Base-by-base conservation (phyloP, 225 moss, liverwort and hornwort species). In the Straminergon stramineum region DNA sequence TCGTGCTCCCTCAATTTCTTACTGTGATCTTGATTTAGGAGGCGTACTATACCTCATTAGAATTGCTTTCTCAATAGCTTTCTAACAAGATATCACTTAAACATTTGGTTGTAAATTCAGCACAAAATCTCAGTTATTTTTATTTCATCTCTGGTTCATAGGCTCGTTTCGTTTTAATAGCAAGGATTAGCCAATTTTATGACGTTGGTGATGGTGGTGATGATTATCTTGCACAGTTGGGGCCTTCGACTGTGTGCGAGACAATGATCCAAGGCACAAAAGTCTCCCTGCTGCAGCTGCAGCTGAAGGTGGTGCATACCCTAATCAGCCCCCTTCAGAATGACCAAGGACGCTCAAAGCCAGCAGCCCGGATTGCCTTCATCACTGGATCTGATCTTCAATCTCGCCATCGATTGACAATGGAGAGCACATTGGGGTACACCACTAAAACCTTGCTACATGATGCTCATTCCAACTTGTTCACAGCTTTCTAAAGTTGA, bases 351-450 rank as follows among this genome's bases (percentile, higher is more conserved):
- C 79, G 88, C 63, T 57, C 90, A 45, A 92, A 94, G 88, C 86
- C 91, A 81, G 87, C 87, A 62, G 93, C 92, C 76, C 87, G 83
- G 77, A 89, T 94, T 84, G 91, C 92, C 87, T 75, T 94, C 53
- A 88, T 92, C 51, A 82, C 93, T 68, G 91, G 69, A 84, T 93
- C 95, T 17, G 91, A 95, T 83, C 86, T 95, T 86, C 94, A 90
- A 69, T 92, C 90, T 90, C 93, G 90, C 65, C 94, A 94, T 77
- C 95, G 91, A 10, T 64, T 95, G 82, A 95, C 91, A 76, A 43
- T 95, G 84, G 95, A 95, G 84, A 90, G 90, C 90, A 92, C 94
- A 30, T 61, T 92, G 56, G 91, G 95, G 95, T 95, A 90, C 84
- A 69, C n/a, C 69, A 18, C 81, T 65, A 28, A 56, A 67, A 43